Conservation (phyloP, 345 rosid species). For the Corymbia maculata region DNA sequence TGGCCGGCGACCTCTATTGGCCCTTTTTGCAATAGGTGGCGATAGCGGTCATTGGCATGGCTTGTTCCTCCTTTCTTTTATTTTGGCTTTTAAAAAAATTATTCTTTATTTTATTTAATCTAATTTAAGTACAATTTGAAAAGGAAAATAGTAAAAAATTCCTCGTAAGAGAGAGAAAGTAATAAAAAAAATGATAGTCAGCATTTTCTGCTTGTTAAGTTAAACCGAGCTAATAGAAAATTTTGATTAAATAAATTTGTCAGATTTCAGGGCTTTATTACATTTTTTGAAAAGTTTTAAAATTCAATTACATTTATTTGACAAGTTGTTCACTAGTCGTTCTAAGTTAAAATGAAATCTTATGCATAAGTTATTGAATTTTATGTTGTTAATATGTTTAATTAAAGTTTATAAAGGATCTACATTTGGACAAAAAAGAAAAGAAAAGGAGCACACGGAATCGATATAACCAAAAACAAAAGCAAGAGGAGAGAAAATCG, state of each 20-base stretch:
- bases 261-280: neutral
- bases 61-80: neutral
- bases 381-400: too few relatives aligned
- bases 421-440: too few relatives aligned
- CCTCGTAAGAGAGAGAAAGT: neutral
- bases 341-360: neutral
- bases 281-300: neutral
- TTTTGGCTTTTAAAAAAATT: neutral
- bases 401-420: too few relatives aligned
- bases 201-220: neutral
- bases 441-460: too few relatives aligned
- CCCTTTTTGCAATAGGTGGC: neutral
- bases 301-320: neutral
- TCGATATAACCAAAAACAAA: too few relatives aligned
- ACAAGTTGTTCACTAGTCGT: neutral
- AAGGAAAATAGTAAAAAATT: fast-evolving
- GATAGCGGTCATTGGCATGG: neutral
- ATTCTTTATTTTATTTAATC: too few relatives aligned
- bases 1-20: too few relatives aligned
- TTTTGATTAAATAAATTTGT: neutral
- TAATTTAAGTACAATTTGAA: too few relatives aligned
- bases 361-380: neutral
- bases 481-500: too few relatives aligned
- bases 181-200: too few relatives aligned
- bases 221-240: fast-evolving